These are phyloP conservation scores for Suhomyces yuchorum DNA, from an alignment of 1,139 yeast species.

Conservation along the genomic window DNA sequence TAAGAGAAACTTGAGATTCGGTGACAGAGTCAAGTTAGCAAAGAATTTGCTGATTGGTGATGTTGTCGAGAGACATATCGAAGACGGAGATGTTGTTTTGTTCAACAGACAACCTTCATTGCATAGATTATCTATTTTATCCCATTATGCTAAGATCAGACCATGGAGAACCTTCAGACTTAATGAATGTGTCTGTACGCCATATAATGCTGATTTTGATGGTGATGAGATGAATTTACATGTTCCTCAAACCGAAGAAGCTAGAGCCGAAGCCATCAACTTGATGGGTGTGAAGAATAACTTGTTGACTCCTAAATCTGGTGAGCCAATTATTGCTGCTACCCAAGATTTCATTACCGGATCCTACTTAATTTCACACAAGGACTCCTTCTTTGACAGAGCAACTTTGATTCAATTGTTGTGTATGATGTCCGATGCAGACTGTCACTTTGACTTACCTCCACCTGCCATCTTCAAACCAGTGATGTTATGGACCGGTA, in stretches of 20 bases:
- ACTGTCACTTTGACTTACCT: conserved; percentile 84
- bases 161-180: conserved; percentile 98
- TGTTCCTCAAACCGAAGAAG: conserved; percentile 99
- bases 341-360: conserved; percentile 99
- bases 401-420: conserved; percentile 80
- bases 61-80: conserved; percentile 95
- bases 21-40: conserved; percentile 80
- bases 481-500: conserved; percentile 91
- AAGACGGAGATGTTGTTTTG: conserved; percentile 93
- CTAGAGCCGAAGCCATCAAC: conserved; percentile 95
- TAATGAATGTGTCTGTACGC: conserved; percentile 99
- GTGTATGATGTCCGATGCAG: conserved; percentile 96
- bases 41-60: conserved; percentile 81
- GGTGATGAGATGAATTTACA: conserved; percentile 99
- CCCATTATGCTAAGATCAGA: conserved; percentile 93
- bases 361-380: conserved; percentile 86
- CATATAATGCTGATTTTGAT: conserved; percentile 98
- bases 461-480: conserved; percentile 96
- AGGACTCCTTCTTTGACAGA: conserved; percentile 90
- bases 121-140: conserved; percentile 89
- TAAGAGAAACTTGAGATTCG: conserved; percentile 86
- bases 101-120: conserved; percentile 98
- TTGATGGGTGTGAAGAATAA: conserved; percentile 98
- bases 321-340: conserved; percentile 99
- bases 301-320: conserved; percentile 92